These are phyloP conservation scores for Wolfiporia cocos DNA, from an alignment of 1,284 basidiomycete genomes.

Conservation along the genomic window DNA sequence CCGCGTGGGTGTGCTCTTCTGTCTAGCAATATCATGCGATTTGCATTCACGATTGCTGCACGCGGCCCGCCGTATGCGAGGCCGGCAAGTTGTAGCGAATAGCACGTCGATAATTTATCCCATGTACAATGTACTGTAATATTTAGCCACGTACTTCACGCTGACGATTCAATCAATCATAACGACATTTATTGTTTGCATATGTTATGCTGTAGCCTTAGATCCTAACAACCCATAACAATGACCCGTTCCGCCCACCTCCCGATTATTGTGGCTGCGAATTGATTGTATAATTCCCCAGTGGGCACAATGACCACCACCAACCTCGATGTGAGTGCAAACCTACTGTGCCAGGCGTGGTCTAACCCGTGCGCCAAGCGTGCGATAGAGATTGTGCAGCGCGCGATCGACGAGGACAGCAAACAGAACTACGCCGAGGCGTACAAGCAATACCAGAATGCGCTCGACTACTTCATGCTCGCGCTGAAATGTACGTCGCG, in stretches of 20 bases:
- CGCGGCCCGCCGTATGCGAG: slow-evolving; percentile 1
- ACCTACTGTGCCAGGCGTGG: not conserved
- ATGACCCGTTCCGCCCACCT: not conserved
- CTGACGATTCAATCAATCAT: not conserved
- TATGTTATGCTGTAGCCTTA: slow-evolving; percentile 17
- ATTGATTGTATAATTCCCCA: not conserved
- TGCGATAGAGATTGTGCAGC: slow-evolving; percentile 92
- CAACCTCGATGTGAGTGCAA: slow-evolving; percentile 30
- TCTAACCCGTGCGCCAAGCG: slow-evolving; percentile 46
- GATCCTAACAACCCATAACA: slow-evolving; percentile 25
- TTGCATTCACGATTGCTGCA: slow-evolving; percentile 5
- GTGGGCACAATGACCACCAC: slow-evolving; percentile 23
- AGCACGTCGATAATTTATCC: slow-evolving; percentile 7
- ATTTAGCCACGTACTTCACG: slow-evolving; percentile 4
- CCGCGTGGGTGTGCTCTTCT: slow-evolving; percentile 12
- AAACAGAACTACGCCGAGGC: slow-evolving; percentile 94
- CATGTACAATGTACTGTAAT: slow-evolving; percentile 10
- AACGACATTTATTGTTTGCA: slow-evolving; percentile 13
- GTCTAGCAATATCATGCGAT: slow-evolving; percentile 19
- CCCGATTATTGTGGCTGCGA: slow-evolving; percentile 4
- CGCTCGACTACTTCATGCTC: slow-evolving; percentile 98
- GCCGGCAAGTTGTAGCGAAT: slow-evolving; percentile 7
- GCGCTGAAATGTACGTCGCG: slow-evolving; percentile 62
- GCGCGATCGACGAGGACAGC: slow-evolving; percentile 92
- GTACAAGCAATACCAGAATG: slow-evolving; percentile 92